phyloP scores from a whole-genome alignment of 2,329 filamentous ascomycete species.

The Aureobasidium vineae region DNA sequence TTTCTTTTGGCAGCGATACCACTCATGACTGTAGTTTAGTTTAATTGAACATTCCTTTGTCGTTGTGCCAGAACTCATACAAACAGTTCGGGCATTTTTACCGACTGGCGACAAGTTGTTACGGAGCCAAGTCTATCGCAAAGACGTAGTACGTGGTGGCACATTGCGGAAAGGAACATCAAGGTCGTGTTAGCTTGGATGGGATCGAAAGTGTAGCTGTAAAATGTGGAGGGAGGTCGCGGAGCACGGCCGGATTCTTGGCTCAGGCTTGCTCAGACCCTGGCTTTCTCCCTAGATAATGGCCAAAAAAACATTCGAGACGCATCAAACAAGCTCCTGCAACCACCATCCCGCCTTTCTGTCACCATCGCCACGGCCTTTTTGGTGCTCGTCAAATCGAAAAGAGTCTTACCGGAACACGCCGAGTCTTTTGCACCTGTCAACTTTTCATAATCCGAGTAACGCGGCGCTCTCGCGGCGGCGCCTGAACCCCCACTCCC shows the following conservation, averaged over 20 bases:
- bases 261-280: neutral
- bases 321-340: too few relatives aligned
- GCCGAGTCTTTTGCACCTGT: neutral
- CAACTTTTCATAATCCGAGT: neutral
- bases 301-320: conserved; percentile 10
- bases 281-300: neutral
- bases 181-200: neutral
- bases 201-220: neutral
- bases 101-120: neutral
- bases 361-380: neutral
- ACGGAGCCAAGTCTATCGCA: neutral
- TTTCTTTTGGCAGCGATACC: conserved; percentile 26
- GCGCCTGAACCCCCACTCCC: neutral
- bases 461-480: conserved; percentile 18
- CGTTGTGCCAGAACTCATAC: neutral
- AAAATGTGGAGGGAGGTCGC: neutral
- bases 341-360: neutral
- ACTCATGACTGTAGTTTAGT: conserved; percentile 24
- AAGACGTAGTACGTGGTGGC: neutral
- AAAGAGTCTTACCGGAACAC: too few relatives aligned
- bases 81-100: neutral
- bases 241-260: neutral
- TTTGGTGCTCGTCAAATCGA: neutral
- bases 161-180: neutral
- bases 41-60: conserved; percentile 26